Evolutionary conservation across 169 alveolate genomes (phyloP).

Genomic region (Perkinsus olseni): DNA sequence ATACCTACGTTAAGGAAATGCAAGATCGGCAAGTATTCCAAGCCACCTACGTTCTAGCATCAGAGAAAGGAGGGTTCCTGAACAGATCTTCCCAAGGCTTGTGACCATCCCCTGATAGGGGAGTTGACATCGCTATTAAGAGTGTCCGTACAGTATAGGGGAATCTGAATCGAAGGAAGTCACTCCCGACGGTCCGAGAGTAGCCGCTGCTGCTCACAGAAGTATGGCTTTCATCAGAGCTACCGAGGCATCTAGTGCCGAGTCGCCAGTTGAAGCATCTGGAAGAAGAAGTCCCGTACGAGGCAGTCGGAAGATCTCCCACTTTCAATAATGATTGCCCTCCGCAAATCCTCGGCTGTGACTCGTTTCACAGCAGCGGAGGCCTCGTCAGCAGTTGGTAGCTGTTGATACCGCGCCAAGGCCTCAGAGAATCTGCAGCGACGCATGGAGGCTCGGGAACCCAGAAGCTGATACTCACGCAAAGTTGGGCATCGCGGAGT

Average conservation of each 20-base stretch:
- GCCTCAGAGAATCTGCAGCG: background rate
- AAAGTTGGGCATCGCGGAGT: background rate
- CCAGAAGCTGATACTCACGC: too few relatives aligned
- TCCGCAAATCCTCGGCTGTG: background rate
- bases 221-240: background rate
- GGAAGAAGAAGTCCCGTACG: background rate
- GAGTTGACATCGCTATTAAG: background rate
- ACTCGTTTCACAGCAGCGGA: background rate
- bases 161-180: background rate
- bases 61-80: background rate
- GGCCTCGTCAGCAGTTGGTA: background rate
- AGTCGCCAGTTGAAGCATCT: background rate
- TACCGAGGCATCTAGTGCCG: background rate
- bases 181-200: background rate
- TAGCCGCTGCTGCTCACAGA: background rate
- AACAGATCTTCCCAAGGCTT: background rate
- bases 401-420: background rate
- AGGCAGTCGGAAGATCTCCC: background rate
- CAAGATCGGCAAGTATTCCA: background rate
- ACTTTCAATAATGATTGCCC: background rate
- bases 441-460: background rate
- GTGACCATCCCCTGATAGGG: background rate
- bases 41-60: background rate
- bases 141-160: background rate
- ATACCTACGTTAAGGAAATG: background rate